These are phyloP conservation scores for Podaxis carcinomalis DNA, from an alignment of 768 basidiomycete genomes.

Conservation along the genomic window DNA sequence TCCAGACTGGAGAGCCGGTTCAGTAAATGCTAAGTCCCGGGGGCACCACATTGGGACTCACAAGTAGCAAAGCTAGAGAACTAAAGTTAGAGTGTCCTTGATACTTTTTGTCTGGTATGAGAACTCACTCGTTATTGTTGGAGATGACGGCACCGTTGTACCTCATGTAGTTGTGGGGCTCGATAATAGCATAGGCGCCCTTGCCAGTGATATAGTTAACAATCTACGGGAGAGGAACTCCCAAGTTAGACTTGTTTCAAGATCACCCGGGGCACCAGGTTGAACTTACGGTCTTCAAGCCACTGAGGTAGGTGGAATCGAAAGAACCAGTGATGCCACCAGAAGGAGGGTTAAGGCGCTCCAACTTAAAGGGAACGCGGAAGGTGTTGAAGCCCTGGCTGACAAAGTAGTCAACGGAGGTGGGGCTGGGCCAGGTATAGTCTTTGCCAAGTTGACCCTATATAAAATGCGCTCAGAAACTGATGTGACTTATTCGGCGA, in stretches of 20 bases:
- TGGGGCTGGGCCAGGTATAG: slow-evolving; percentile 47
- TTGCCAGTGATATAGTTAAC: slow-evolving; percentile 59
- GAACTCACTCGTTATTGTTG: slow-evolving; percentile 41
- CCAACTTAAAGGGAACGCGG: slow-evolving; percentile 58
- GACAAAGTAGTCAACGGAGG: slow-evolving; percentile 48
- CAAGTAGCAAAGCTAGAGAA: slow-evolving; percentile 43
- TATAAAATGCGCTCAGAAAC: background rate
- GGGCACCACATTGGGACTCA: slow-evolving; percentile 20
- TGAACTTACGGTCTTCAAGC: slow-evolving; percentile 37
- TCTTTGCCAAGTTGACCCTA: slow-evolving; percentile 36
- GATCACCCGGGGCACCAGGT: background rate
- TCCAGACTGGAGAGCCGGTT: slow-evolving; percentile 40
- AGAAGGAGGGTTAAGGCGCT: slow-evolving; percentile 50
- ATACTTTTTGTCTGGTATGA: background rate
- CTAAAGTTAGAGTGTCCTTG: background rate
- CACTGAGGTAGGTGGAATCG: slow-evolving; percentile 46
- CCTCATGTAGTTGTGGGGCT: slow-evolving; percentile 61
- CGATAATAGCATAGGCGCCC: slow-evolving; percentile 52
- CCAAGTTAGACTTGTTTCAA: background rate
- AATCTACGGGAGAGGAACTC: slow-evolving; percentile 29
- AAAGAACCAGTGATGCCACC: slow-evolving; percentile 52
- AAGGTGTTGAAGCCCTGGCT: slow-evolving; percentile 56
- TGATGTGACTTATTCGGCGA: background rate
- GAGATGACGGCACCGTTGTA: slow-evolving; percentile 52
- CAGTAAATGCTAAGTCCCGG: background rate